These are phyloP conservation scores for Bondarzewia mesenterica DNA, from an alignment of 1,284 basidiomycete genomes.

Conservation along the genomic window DNA sequence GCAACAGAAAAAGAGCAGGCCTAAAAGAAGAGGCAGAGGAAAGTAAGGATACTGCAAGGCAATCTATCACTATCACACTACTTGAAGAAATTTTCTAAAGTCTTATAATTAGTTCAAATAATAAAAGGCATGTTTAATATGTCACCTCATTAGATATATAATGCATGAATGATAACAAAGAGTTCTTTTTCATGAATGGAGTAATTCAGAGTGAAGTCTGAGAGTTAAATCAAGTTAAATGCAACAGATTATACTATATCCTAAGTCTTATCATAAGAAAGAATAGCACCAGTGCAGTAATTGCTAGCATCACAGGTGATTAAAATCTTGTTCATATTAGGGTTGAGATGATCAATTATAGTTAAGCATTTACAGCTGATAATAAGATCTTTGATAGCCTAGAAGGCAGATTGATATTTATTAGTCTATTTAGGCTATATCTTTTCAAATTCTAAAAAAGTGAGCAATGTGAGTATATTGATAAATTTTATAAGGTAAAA, in stretches of 20 bases:
- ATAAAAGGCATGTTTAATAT: slow-evolving; percentile 14
- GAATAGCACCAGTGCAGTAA: slow-evolving; percentile 17
- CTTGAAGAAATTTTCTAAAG: slow-evolving; percentile 17
- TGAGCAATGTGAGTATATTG: slow-evolving; percentile 21
- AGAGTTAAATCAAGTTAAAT: slow-evolving; percentile 14
- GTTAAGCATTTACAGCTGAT: slow-evolving; percentile 19
- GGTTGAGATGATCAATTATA: slow-evolving; percentile 4
- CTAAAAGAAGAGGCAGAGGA: no score
- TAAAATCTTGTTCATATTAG: slow-evolving; percentile 16
- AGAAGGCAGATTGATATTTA: slow-evolving; percentile 25
- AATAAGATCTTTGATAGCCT: slow-evolving; percentile 28
- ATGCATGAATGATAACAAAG: slow-evolving; percentile 13
- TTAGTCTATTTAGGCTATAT: slow-evolving; percentile 23
- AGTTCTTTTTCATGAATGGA: slow-evolving; percentile 17
- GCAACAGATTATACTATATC: slow-evolving; percentile 12
- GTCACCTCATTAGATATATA: slow-evolving; percentile 13
- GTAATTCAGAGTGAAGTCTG: slow-evolving; percentile 21
- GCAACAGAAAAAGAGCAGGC: no score
- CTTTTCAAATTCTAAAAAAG: slow-evolving; percentile 17
- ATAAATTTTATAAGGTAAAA: slow-evolving; percentile 24
- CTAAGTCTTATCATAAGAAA: slow-evolving; percentile 14
- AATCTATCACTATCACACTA: no score
- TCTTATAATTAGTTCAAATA: slow-evolving; percentile 20
- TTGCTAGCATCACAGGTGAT: slow-evolving; percentile 19
- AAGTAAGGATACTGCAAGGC: no score